Evolutionary conservation across 805 yeast genomes (phyloP), one percentile per base, ranked within the genome.

Genomic region (Metschnikowia matae): DNA sequence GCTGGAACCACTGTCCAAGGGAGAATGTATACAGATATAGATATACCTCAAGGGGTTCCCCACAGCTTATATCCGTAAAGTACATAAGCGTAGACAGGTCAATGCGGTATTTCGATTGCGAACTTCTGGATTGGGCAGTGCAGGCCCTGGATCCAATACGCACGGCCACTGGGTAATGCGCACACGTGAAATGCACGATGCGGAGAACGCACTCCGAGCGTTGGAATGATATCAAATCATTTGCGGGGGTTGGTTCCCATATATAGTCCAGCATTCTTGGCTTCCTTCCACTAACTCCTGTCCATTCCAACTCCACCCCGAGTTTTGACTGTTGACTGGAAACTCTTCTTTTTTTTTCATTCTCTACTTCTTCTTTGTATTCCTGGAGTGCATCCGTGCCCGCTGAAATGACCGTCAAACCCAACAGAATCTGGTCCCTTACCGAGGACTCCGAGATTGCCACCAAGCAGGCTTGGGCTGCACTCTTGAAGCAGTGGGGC

Each of bases 401-500:
- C 18, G 29, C 17, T 33, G 6, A 13, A 13, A 52, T 52, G 55
- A 26, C 52, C 29, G 38, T 49, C 33, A 55, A 51, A 31, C 52
- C 55, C 13, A 54, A 56, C 54, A 49, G 61, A 51, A 49, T 56
- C 41, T 56, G 60, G 61, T 52, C 58, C 31, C 52, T 40, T 71
- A 69, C 49, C 14, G 65, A 68, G 1, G 85, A 84, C 21, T 83
- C 86, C 63, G 91, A 86, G 60, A 59, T 76, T 46, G 74, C 76
- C 17, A 67, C 86, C 61, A 87, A 87, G 65, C 88, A 85, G 60
- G 75, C 79, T 4, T 87, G 91, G 90, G 82, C 85, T 45, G 76
- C 82, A 58, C 59, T 82, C 43, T 69, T 87, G 55, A 81, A 79
- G 56, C 79, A 52, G 6, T 54, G 51, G 35, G 60, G 62, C 35